phyloP scores from a whole-genome alignment of 345 rosid species.

The Gossypium stocksii region DNA sequence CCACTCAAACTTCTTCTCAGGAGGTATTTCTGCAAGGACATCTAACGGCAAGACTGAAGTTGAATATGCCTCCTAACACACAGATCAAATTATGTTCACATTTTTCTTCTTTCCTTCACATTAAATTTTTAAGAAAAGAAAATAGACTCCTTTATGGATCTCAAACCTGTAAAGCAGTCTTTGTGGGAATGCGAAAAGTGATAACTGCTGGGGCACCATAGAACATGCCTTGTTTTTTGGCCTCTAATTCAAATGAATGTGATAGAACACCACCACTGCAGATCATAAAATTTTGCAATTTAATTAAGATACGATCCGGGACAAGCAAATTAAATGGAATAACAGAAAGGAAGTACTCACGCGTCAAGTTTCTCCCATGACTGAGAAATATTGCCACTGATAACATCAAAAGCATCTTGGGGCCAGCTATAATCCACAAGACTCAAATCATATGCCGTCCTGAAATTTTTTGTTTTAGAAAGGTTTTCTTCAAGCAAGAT shows the following conservation, averaged over 20 bases:
- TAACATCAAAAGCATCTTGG: conserved; percentile 46
- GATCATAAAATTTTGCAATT: conserved; percentile 20
- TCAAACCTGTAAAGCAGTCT: conserved; percentile 74
- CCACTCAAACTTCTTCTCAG: conserved; percentile 59
- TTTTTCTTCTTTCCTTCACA: not conserved
- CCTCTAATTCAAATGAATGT: conserved; percentile 79
- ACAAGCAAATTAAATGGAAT: not conserved
- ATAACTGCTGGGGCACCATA: conserved; percentile 79
- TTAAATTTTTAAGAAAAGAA: not conserved
- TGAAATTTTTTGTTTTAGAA: not conserved
- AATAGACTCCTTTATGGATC: not conserved
- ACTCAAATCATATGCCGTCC: conserved; percentile 30
- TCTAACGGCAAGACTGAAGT: conserved; percentile 81
- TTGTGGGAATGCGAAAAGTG: conserved; percentile 88
- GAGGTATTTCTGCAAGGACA: conserved; percentile 78
- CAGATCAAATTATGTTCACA: not conserved
- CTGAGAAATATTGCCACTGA: conserved; percentile 67
- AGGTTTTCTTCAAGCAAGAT: not conserved
- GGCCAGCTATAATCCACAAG: conserved; percentile 72
- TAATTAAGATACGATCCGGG: conserved; percentile 18
- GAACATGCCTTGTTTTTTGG: conserved; percentile 72
- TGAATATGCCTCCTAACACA: conserved; percentile 66
- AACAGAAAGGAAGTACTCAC: conserved; percentile 42
- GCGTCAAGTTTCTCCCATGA: conserved; percentile 98
- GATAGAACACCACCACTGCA: conserved; percentile 77